Conservation (phyloP, 1,284 basidiomycete genomes). For the Cerrena zonata region DNA sequence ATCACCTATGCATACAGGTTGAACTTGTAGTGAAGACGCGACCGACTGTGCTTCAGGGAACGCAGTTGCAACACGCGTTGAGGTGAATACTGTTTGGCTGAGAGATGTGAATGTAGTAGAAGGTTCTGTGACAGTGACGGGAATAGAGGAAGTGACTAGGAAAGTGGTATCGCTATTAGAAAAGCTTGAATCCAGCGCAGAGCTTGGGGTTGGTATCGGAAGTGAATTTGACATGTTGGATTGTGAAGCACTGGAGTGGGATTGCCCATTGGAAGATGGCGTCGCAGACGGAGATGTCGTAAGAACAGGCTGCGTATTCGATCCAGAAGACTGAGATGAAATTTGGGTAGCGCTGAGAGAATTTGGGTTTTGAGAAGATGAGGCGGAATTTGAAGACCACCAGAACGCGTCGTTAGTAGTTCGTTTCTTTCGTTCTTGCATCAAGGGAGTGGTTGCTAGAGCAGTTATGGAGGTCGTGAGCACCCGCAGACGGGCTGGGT, state of each 20-base stretch:
- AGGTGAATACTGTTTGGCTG: conserved; percentile 32
- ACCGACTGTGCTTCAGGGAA: conserved; percentile 25
- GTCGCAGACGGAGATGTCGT: conserved; percentile 7
- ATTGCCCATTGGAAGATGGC: not conserved
- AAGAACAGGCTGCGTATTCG: conserved; percentile 13
- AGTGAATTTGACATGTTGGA: not conserved
- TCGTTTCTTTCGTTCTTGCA: conserved; percentile 23
- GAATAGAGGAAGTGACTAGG: conserved; percentile 30
- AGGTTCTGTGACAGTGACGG: conserved; percentile 24
- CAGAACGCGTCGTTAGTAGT: conserved; percentile 17
- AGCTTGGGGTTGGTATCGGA: conserved; percentile 11
- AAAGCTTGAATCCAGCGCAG: conserved; percentile 10
- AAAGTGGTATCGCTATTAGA: conserved; percentile 23
- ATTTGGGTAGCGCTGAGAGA: conserved; percentile 1
- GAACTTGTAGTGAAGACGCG: conserved; percentile 18
- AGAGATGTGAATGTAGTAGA: conserved; percentile 42
- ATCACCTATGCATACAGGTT: conserved; percentile 54
- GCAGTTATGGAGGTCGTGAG: conserved; percentile 21
- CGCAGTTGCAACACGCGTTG: conserved; percentile 25
- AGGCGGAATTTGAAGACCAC: conserved; percentile 18
- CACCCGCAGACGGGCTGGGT: conserved; percentile 14
- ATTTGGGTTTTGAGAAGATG: conserved; percentile 12
- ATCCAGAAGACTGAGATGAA: conserved; percentile 8
- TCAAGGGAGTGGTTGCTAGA: conserved; percentile 20
- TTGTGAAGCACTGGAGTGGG: not conserved